Conservation (phyloP, 176 grass and related monocot species). For the Dendrocalamus sinicus region DNA sequence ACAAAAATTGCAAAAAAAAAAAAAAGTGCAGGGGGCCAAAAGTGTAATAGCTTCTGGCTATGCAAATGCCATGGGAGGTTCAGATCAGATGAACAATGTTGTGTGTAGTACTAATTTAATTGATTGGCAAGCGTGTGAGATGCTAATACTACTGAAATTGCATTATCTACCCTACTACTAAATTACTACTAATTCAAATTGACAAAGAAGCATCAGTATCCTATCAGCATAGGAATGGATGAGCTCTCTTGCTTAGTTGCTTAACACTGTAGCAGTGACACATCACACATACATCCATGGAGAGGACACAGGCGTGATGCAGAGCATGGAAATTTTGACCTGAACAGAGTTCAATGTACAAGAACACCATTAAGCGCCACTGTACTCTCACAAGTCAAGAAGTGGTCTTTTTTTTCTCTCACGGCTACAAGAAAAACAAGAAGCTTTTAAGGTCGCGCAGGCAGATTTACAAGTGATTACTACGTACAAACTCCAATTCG, state of each 20-base stretch:
- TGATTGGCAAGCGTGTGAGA: not conserved
- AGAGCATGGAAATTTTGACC: not conserved
- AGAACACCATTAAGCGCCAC: conserved; percentile 24
- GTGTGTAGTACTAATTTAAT: conserved; percentile 17
- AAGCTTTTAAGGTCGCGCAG: conserved; percentile 11
- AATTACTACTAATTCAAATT: conserved; percentile 36
- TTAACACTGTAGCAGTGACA: not conserved
- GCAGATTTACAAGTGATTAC: conserved; percentile 50
- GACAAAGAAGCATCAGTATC: not conserved
- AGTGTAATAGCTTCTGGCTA: not conserved
- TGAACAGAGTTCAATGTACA: conserved; percentile 12
- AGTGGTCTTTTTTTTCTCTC: not conserved
- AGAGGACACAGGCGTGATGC: not conserved
- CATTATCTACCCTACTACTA: not conserved
- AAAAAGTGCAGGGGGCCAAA: no score
- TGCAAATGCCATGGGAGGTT: not conserved
- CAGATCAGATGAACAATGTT: conserved; percentile 3
- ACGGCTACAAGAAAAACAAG: conserved; percentile 1
- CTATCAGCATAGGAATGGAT: not conserved
- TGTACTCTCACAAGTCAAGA: conserved; percentile 27
- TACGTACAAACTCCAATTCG: conserved; percentile 44
- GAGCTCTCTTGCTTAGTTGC: not conserved
- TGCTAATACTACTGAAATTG: not conserved
- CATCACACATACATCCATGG: not conserved
- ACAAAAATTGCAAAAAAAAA: no score